Percentiles rank a stretch among this genome's conserved stretches.
phyloP scores from a whole-genome alignment of 768 basidiomycete genomes.

The Suillus discolor region DNA sequence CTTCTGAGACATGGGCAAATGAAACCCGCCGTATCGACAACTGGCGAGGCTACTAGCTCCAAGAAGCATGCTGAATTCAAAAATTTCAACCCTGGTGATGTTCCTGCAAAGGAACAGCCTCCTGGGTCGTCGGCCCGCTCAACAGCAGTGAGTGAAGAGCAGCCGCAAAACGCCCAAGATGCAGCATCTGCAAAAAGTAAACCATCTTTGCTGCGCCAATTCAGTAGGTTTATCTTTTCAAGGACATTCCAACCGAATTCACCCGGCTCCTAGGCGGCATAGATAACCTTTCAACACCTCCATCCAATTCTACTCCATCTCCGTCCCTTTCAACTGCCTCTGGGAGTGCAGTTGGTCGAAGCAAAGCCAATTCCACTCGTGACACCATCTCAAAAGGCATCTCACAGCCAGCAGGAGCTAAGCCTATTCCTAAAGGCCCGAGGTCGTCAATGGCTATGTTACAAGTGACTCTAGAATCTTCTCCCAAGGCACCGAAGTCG shows the following conservation, averaged over 20 bases:
- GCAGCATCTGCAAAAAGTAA: neutral
- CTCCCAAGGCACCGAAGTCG: neutral
- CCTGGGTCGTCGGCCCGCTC: neutral
- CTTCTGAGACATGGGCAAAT: neutral
- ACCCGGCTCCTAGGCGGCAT: neutral
- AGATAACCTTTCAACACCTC: neutral
- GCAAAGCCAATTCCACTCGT: neutral
- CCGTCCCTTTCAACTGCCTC: neutral
- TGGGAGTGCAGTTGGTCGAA: neutral
- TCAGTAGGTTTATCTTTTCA: slow-evolving; percentile 5
- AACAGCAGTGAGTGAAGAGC: neutral
- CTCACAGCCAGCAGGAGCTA: neutral
- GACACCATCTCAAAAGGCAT: neutral
- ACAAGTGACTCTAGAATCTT: neutral
- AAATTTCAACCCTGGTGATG: slow-evolving; percentile 1
- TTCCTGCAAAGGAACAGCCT: neutral
- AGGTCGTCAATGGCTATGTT: neutral
- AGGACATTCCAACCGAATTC: neutral
- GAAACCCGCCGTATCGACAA: neutral
- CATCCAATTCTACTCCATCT: neutral
- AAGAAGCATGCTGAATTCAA: slow-evolving; percentile 1
- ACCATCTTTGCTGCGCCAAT: neutral
- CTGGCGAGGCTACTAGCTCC: neutral
- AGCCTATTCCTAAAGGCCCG: neutral
- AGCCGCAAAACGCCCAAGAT: neutral